Evolutionary conservation across 306 rosid genomes (phyloP), one percentile per base, ranked within the genome.

Genomic region (Delonix regia): DNA sequence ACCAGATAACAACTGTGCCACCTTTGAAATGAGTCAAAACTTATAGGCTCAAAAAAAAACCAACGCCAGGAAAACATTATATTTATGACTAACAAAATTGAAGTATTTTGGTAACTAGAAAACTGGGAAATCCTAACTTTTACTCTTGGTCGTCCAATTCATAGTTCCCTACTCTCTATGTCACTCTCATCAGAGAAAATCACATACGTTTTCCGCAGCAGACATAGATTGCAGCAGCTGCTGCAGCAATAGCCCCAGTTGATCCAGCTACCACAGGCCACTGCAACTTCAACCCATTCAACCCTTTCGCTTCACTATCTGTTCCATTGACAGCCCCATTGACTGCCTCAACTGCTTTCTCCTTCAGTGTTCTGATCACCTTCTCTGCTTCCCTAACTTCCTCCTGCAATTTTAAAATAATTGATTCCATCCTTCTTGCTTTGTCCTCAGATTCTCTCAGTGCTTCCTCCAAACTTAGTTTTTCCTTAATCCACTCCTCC

Each of bases 221-320:
- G 33, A 83, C 76, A 74, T 60, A 85, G 25, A 79, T 24, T 0
- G 84, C 57, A 14, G 85, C 89, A 52, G 80, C 83, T 0, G 81
- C 85, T 0, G 64, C 78, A 77, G 80, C 88, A 56, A 90, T 16
- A 10, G 81, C 93, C 12, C 84, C 93, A 0, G 85, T 78, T 9
- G 93, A 84, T 4, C 94, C 94, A 3, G 75, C 84, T 0, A 84
- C 94, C 28, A 88, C 78, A 39, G 87, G 91, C 97, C 88, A 91
- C 73, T 51, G 71, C 28, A 73, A 27, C 16, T 64, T 38, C 8
- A 64, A n/a, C 9, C 70, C 70, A 1, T 73, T 36, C 71, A 65
- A n/a, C 11, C 18, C 70, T 19, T 64, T 72, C 55, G 62, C 87
- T 56, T 77, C 89, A 4, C 49, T 78, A 8, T 60, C 63, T 9